These are phyloP conservation scores for Sordariomycetes sp. DNA, from an alignment of 2,329 filamentous ascomycete species.

Conservation along the genomic window DNA sequence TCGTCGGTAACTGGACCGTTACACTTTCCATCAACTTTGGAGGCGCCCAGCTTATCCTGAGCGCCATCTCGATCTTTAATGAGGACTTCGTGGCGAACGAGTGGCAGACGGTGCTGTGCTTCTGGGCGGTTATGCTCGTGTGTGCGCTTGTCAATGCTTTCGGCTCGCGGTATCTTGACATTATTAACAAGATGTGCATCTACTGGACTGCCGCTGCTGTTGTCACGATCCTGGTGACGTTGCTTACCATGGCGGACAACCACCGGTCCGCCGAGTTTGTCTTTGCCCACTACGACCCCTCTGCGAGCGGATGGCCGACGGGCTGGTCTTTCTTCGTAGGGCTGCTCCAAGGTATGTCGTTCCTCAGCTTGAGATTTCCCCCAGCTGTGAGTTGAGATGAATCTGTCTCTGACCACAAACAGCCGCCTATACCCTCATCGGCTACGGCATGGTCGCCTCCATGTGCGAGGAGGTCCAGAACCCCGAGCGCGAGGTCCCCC, in stretches of 20 bases:
- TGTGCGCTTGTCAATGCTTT: constrained; percentile 56
- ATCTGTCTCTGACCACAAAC: not conserved
- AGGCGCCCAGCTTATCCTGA: constrained; percentile 54
- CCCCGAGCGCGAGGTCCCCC: constrained; percentile 57
- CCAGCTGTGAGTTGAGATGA: not conserved
- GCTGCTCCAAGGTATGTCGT: constrained; percentile 39
- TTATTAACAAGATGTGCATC: constrained; percentile 54
- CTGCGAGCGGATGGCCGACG: constrained; percentile 52
- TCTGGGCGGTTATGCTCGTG: constrained; percentile 55
- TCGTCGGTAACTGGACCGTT: constrained; percentile 73
- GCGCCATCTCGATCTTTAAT: constrained; percentile 45
- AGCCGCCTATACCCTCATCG: constrained; percentile 63
- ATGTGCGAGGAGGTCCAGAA: constrained; percentile 66
- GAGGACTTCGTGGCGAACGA: constrained; percentile 31
- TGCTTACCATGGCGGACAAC: constrained; percentile 57
- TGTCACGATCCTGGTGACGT: constrained; percentile 50
- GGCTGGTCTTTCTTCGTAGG: constrained; percentile 69
- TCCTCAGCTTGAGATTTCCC: not conserved
- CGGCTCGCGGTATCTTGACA: constrained; percentile 55
- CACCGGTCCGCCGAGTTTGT: constrained; percentile 52
- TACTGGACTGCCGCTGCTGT: constrained; percentile 66
- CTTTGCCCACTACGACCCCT: constrained; percentile 57
- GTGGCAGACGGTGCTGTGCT: constrained; percentile 63
- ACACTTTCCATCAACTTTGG: constrained; percentile 73
- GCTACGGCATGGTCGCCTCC: constrained; percentile 70